Conservation (phyloP, 345 rosid species). For the Gossypium herbaceum region DNA sequence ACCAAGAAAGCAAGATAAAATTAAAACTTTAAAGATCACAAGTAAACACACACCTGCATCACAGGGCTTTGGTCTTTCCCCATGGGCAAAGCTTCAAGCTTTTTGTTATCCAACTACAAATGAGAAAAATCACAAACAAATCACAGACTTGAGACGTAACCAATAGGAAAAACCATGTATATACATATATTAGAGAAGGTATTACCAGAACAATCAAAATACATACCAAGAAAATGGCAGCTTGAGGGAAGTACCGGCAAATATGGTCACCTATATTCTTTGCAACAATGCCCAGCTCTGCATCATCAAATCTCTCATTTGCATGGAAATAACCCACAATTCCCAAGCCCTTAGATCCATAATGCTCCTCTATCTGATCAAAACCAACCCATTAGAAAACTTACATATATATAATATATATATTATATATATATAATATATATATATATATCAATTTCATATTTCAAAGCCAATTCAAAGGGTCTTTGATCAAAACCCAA, state of each 20-base stretch:
- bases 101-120: conserved; percentile 75
- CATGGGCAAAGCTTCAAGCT: conserved; percentile 65
- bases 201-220: not conserved
- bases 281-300: conserved; percentile 63
- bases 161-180: not conserved
- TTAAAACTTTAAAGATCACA: not conserved
- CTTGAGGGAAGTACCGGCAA: conserved; percentile 75
- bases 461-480: conserved; percentile 4
- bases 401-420: not conserved
- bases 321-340: conserved; percentile 93
- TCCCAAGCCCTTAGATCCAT: conserved; percentile 58
- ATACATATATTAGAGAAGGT: not conserved
- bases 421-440: not conserved
- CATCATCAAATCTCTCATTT: conserved; percentile 82
- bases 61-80: conserved; percentile 64
- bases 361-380: conserved; percentile 38
- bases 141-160: not conserved
- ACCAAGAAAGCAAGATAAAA: not conserved
- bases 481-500: not conserved
- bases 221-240: conserved; percentile 57
- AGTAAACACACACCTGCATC: conserved; percentile 63
- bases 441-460: not conserved
- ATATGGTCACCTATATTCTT: conserved; percentile 90
- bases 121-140: not conserved
- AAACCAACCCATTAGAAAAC: conserved; percentile 3